A percentile compares a stretch with the other conserved stretches of the same genome.
Evolutionary conservation across 768 basidiomycete genomes (phyloP).

Genomic region (Phlegmacium glaucopus): DNA sequence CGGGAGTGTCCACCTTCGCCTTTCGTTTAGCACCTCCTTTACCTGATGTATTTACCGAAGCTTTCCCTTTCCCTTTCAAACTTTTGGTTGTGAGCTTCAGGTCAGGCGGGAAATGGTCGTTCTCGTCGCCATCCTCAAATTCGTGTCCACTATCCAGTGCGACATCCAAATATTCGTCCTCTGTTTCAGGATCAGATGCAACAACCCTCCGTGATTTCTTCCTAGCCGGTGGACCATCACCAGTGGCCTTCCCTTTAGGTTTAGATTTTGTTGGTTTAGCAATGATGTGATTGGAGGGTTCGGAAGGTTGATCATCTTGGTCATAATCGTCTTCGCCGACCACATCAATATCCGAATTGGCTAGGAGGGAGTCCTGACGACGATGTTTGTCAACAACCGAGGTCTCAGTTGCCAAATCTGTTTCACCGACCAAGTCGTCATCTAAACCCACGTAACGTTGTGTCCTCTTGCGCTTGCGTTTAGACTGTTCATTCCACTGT

Average conservation of each 20-base stretch:
- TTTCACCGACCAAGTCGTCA: conserved; percentile 11
- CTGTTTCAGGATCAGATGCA: conserved; percentile 17
- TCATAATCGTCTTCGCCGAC: conserved; percentile 27
- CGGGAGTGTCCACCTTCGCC: conserved; percentile 15
- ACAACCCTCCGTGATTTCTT: conserved; percentile 21
- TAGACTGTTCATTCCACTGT: conserved; percentile 1
- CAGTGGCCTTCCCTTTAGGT: conserved; percentile 7
- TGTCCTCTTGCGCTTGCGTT: conserved; percentile 16
- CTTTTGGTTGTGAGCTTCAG: conserved; percentile 21
- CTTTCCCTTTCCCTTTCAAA: conserved; percentile 29
- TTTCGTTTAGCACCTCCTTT: conserved; percentile 18
- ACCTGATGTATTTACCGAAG: conserved; percentile 4
- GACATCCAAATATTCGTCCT: conserved; percentile 16
- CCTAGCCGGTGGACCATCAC: conserved; percentile 11
- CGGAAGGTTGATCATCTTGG: conserved; percentile 11
- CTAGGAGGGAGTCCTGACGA: neutral
- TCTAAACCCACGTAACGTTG: conserved; percentile 16
- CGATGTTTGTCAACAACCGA: neutral
- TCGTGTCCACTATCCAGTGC: conserved; percentile 16
- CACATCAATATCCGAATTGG: neutral
- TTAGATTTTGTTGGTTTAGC: conserved; percentile 9
- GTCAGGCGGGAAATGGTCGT: conserved; percentile 19
- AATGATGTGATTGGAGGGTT: conserved; percentile 2
- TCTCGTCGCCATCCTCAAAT: conserved; percentile 19
- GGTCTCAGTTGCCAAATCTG: conserved; percentile 17